These are phyloP conservation scores for Monosporascus sp. DNA, from an alignment of 2,329 filamentous ascomycete genomes.

Conservation along the genomic window DNA sequence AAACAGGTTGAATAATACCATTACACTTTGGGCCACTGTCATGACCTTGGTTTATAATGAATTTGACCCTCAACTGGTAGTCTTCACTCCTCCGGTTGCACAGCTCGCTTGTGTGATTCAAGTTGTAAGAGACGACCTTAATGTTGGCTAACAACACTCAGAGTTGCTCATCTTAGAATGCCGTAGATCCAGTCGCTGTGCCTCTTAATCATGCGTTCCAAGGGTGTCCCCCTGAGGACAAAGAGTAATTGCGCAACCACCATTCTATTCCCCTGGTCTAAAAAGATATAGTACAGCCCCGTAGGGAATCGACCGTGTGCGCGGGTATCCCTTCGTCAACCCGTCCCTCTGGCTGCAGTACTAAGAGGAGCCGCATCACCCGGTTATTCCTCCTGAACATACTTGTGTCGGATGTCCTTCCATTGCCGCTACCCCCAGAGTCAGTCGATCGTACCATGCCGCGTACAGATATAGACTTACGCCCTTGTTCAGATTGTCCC, in stretches of 20 bases:
- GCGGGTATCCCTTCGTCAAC: neutral
- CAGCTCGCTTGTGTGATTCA: no score
- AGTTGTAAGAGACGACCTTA: no score
- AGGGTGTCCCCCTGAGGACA: neutral
- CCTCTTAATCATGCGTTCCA: no score
- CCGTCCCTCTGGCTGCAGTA: neutral
- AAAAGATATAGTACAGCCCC: constrained; percentile 17
- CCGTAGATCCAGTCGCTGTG: no score
- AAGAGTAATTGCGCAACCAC: constrained; percentile 6
- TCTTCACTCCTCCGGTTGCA: no score
- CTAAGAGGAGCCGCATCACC: neutral
- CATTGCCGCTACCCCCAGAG: constrained; percentile 75
- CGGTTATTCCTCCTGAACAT: constrained; percentile 57
- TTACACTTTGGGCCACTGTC: no score
- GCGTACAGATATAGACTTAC: constrained; percentile 54
- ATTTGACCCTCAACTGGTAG: no score
- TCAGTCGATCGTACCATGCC: constrained; percentile 23
- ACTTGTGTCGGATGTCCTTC: constrained; percentile 96
- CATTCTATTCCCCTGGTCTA: constrained; percentile 13
- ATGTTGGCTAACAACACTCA: no score
- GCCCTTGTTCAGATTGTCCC: constrained; percentile 87
- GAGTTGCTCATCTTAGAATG: no score
- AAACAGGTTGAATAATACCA: no score
- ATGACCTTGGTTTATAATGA: no score
- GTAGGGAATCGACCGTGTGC: constrained; percentile 1